Evolutionary conservation across 257 asterid genomes (phyloP).

Genomic region (Solanum chilense): DNA sequence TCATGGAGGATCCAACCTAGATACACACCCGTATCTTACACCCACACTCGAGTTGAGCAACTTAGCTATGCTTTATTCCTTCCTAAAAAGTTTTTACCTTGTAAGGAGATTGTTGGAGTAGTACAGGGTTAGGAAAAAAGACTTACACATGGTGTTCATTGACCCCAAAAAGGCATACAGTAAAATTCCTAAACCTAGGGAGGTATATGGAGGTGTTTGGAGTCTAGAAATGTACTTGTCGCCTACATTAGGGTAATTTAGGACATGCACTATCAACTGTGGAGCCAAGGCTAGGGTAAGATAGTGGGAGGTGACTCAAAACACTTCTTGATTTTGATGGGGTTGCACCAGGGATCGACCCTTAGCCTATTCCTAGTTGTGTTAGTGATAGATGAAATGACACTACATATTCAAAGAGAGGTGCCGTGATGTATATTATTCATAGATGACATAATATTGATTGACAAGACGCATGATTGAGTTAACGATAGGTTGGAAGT

Average conservation of each 20-base stretch:
- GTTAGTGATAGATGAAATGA: background rate
- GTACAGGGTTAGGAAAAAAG: background rate
- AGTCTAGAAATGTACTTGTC: background rate
- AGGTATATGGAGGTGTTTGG: background rate
- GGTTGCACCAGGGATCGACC: background rate
- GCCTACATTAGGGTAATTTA: background rate
- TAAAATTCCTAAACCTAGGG: background rate
- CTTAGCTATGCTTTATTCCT: background rate
- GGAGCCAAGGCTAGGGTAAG: background rate
- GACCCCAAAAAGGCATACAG: background rate
- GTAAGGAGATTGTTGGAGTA: background rate
- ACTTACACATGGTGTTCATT: background rate
- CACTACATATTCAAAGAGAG: background rate
- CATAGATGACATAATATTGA: background rate
- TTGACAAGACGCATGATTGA: background rate
- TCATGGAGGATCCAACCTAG: background rate
- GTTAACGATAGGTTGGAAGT: background rate
- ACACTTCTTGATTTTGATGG: background rate
- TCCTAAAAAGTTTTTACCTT: background rate
- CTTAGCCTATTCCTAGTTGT: background rate
- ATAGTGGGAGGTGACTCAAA: background rate
- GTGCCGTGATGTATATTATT: background rate
- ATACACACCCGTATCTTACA: background rate
- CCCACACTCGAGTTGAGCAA: background rate
- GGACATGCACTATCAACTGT: background rate